phyloP scores from a whole-genome alignment of 2,329 filamentous ascomycete genomes.

The Penicillium italicum region DNA sequence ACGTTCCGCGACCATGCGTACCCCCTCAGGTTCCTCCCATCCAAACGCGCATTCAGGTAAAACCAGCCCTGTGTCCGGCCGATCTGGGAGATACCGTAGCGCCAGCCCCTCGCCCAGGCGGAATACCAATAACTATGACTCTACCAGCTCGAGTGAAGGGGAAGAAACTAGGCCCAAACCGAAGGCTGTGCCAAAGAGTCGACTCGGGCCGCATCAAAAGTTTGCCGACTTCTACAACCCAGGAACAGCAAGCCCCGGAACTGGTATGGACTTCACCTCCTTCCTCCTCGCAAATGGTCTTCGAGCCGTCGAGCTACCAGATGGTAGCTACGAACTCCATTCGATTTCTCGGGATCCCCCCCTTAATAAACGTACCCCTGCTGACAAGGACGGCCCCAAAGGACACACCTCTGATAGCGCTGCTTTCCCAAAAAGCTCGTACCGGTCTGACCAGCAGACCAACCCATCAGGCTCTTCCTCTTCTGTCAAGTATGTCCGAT shows the following conservation, averaged over 20 bases:
- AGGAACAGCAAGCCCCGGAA: slow-evolving; percentile 23
- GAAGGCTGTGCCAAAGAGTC: slow-evolving; percentile 42
- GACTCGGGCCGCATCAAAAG: slow-evolving; percentile 32
- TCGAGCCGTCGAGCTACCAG: not conserved
- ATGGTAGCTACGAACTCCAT: not conserved
- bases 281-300: slow-evolving; percentile 3
- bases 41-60: slow-evolving; percentile 36
- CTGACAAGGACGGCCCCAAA: slow-evolving; percentile 30
- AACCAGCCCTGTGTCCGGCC: slow-evolving; percentile 32
- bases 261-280: slow-evolving; percentile 31
- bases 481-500: slow-evolving; percentile 15
- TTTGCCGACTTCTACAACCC: slow-evolving; percentile 26
- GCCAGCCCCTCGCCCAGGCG: slow-evolving; percentile 42
- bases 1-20: slow-evolving; percentile 53
- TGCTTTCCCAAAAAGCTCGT: slow-evolving; percentile 22
- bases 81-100: slow-evolving; percentile 40
- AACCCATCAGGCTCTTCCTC: slow-evolving; percentile 8
- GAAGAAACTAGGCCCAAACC: slow-evolving; percentile 36
- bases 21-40: slow-evolving; percentile 42
- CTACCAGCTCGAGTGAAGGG: slow-evolving; percentile 41
- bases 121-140: slow-evolving; percentile 30
- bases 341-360: not conserved
- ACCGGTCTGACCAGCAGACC: slow-evolving; percentile 12
- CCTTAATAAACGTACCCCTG: slow-evolving; percentile 4
- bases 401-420: slow-evolving; percentile 33